These are phyloP conservation scores for Hypoxylon intermedium DNA, from an alignment of 495 filamentous ascomycete species.

Conservation along the genomic window DNA sequence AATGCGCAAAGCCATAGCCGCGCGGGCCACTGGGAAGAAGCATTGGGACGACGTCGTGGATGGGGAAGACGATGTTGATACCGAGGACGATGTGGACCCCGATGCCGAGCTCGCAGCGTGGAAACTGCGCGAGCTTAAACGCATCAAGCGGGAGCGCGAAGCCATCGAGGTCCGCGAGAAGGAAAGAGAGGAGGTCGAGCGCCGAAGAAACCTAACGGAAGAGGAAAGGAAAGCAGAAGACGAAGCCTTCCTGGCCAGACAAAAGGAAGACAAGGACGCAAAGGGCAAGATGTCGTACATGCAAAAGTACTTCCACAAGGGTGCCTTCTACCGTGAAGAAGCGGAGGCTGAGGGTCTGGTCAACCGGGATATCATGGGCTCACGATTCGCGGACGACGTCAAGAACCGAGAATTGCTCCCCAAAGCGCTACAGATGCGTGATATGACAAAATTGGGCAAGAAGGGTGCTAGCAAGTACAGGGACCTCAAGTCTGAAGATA, in stretches of 20 bases:
- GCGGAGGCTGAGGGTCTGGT: slow-evolving; percentile 74
- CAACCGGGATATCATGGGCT: slow-evolving; percentile 80
- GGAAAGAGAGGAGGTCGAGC: slow-evolving; percentile 88
- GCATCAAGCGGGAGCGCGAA: slow-evolving; percentile 84
- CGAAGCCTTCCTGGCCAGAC: slow-evolving; percentile 72
- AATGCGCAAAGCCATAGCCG: slow-evolving; percentile 78
- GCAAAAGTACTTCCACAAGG: slow-evolving; percentile 97
- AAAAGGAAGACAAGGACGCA: slow-evolving; percentile 84
- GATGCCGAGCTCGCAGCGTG: slow-evolving; percentile 91
- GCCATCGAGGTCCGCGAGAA: slow-evolving; percentile 83
- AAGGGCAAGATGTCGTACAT: slow-evolving; percentile 88
- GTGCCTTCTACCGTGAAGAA: slow-evolving; percentile 91
- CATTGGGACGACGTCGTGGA: slow-evolving; percentile 87
- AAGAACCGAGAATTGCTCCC: slow-evolving; percentile 81
- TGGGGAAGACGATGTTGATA: slow-evolving; percentile 82
- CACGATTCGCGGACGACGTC: slow-evolving; percentile 78
- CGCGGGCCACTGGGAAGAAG: slow-evolving; percentile 74
- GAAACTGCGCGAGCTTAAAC: slow-evolving; percentile 90
- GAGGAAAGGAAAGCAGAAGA: slow-evolving; percentile 91
- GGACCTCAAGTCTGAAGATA: slow-evolving; percentile 91
- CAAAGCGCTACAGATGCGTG: slow-evolving; percentile 90
- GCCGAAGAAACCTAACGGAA: slow-evolving; percentile 82
- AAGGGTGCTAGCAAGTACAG: slow-evolving; percentile 90
- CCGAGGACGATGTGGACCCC: slow-evolving; percentile 83
- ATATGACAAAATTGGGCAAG: slow-evolving; percentile 91